Evolutionary conservation across 257 asterid genomes (phyloP), one percentile per base, ranked within the genome.

Genomic region (Petunia secreta): DNA sequence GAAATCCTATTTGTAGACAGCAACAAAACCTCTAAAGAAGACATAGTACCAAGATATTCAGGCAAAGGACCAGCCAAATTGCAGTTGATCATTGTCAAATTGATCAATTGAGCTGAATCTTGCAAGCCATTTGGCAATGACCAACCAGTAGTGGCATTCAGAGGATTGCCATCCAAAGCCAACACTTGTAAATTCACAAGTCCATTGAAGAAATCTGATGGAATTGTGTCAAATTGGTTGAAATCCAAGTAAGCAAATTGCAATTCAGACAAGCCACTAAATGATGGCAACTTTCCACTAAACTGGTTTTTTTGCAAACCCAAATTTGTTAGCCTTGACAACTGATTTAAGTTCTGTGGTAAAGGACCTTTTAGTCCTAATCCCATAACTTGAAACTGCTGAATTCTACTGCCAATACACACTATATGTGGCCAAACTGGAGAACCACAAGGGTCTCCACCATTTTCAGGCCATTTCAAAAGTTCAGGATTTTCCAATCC

Each of bases 381-480:
- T 5, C 88, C 90, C 73, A 79, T 85, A n/a, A 90, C 98, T 85
- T 94, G 97, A 91, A 94, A 91, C 88, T 94, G 98, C 4, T 92
- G 52, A 46, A 94, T 94, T 52, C 97, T 84, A 80, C 67, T 78
- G 16, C 82, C 89, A 9, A 83, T 43, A 62, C 98, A 94, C 73
- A 43, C 91, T 1, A 94, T 57, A 85, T 92, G 94, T 0, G 90
- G 91, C 98, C 98, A 94, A 5, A 79, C 80, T 34, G 97, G 97
- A 52, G 97, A 89, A 8, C 97, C 98, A 79, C 98, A 92, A 1
- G 98, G 97, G 88, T 94, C 95, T 66, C 82, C 87, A 77, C 92
- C 87, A 79, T 81, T 84, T 46, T 80, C 86, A 36, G 97, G 96
- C 98, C 98, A 94, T 3, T 87, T 80, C 81, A 94, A 75, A 10